Evolutionary conservation across 306 rosid species (phyloP), one percentile per base, ranked within the genome.

Genomic region (Cicer yamashitae): DNA sequence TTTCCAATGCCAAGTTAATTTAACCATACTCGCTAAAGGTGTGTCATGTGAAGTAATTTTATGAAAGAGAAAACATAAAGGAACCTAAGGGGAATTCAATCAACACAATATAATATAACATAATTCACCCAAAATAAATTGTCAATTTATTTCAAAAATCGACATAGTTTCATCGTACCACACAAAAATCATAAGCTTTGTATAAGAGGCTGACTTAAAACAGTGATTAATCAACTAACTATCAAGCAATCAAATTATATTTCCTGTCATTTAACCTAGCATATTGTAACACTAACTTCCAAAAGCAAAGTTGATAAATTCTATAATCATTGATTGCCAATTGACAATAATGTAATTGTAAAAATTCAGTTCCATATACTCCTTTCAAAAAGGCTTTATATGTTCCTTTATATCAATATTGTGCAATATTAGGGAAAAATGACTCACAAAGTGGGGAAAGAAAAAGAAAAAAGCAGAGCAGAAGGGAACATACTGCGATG

Each of bases 401-500:
- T 56, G 8, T 64, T 70, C 17, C 15, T 56, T 73, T 62, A 62
- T 71, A 53, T 44, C 30, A 52, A 78, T 60, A 44, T 7, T 30
- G 20, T 12, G 48, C 14, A 18, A 70, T 20, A 54, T 38, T 12
- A 57, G 22, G 40, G 43, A 18, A 7, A 63, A 70, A 30, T 47
- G 43, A 48, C 47, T 8, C 48, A 39, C 65, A 34, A 60, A 67
- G 17, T 3, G 1, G 43, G 64, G 11, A 34, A 61, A 59, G 13
- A 75, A 80, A 80, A 66, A 5, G 14, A 71, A 43, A 63, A 82
- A 72, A 50, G 81, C 72, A 73, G 66, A 52, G 66, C 68, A 50
- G 84, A 85, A 85, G 86, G 82, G 87, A 79, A 78, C 98, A 68
- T 94, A 94, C 98, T 91, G 98, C 25, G 93, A 91, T 14, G 96